Conservation (phyloP, 2,329 filamentous ascomycete genomes). For the Venturia pyrina region DNA sequence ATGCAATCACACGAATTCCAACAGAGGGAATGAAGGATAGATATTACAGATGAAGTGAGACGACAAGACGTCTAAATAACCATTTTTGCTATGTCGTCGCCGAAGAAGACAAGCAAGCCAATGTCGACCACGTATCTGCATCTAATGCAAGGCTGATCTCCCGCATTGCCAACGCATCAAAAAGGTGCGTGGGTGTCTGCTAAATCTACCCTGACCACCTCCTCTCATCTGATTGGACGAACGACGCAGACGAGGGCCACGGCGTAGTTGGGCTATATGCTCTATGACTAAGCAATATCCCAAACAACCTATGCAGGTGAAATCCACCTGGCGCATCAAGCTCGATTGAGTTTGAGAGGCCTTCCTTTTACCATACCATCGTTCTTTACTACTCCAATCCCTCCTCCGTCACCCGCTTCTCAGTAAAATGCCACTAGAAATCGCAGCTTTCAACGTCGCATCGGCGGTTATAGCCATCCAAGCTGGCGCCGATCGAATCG, state of each 20-base stretch:
- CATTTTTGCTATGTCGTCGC: background rate
- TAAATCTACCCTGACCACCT: background rate
- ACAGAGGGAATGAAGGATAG: too few species aligned
- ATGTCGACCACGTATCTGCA: background rate
- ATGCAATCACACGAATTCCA: background rate
- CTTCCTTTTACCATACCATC: too few species aligned
- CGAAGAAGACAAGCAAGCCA: background rate
- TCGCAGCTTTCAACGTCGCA: background rate
- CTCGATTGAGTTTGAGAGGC: too few species aligned
- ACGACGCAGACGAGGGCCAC: too few species aligned
- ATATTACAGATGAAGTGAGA: background rate
- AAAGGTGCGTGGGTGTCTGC: too few species aligned
- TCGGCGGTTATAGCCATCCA: background rate
- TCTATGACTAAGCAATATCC: background rate
- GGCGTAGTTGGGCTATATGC: too few species aligned
- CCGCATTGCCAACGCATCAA: slow-evolving; percentile 3
- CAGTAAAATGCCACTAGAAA: slow-evolving; percentile 3
- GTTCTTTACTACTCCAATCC: background rate
- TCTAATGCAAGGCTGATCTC: slow-evolving; percentile 7
- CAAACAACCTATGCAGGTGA: background rate
- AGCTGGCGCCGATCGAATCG: slow-evolving; percentile 6
- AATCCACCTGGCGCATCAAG: too few species aligned
- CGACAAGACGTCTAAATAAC: background rate
- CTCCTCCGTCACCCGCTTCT: too few species aligned
- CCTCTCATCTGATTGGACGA: background rate